A percentile compares a stretch with the other conserved stretches of the same genome.
Evolutionary conservation across 306 rosid species (phyloP).

Genomic region (Quercus glauca): DNA sequence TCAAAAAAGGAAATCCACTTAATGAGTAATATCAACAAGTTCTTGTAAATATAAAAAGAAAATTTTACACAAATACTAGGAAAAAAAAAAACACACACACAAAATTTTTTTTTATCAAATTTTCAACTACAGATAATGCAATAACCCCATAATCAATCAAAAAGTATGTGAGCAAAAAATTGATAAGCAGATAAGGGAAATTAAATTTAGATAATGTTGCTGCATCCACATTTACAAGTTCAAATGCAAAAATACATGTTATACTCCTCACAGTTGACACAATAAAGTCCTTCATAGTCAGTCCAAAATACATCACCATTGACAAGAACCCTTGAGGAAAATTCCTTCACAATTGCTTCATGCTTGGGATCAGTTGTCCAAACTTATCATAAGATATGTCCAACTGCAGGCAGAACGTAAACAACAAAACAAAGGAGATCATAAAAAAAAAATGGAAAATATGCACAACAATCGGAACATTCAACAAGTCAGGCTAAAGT

Average conservation of each 20-base stretch:
- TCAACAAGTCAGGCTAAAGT: no score
- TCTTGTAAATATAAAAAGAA: background rate
- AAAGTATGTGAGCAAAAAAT: background rate
- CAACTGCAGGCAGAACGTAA: conserved; percentile 40
- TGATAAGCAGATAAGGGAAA: background rate
- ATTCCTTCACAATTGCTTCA: conserved; percentile 85
- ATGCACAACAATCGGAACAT: no score
- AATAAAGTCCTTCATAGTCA: conserved; percentile 78
- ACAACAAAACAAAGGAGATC: no score
- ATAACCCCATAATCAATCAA: background rate
- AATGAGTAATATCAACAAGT: background rate
- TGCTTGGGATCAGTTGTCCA: conserved; percentile 88
- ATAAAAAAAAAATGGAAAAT: no score
- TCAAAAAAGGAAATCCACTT: background rate
- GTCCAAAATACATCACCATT: conserved; percentile 60
- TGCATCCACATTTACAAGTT: conserved; percentile 9
- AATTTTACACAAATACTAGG: background rate
- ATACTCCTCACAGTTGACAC: conserved; percentile 92
- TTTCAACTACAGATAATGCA: background rate
- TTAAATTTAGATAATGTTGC: background rate
- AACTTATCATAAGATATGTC: conserved; percentile 81
- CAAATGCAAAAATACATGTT: background rate
- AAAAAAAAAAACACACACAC: background rate
- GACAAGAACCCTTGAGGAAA: conserved; percentile 83
- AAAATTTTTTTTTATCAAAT: background rate